Evolutionary conservation across 352 stramenopile genomes (phyloP).

Genomic region (Phytophthora sp.): DNA sequence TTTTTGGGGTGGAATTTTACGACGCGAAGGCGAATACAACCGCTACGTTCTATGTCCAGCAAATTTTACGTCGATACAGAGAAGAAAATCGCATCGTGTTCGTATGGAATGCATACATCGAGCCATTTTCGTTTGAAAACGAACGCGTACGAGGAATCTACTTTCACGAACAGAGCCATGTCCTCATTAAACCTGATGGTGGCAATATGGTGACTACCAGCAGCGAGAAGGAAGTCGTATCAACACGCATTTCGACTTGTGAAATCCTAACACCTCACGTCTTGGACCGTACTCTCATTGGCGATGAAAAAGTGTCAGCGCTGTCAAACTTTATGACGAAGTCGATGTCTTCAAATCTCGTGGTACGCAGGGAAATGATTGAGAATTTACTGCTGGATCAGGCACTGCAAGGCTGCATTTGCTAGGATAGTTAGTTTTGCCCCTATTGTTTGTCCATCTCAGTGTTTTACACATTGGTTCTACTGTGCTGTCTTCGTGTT

Average conservation of each 20-base stretch:
- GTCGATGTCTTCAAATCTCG: conserved; percentile 34
- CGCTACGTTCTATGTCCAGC: conserved; percentile 46
- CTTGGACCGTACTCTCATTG: conserved; percentile 16
- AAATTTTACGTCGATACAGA: conserved; percentile 51
- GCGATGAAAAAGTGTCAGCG: conserved; percentile 25
- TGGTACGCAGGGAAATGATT: conserved; percentile 37
- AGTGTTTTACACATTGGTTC: neutral
- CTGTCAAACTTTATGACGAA: conserved; percentile 50
- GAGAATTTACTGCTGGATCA: conserved; percentile 45
- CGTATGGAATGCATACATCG: conserved; percentile 57
- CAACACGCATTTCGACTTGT: conserved; percentile 52
- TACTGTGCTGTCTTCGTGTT: too few relatives aligned
- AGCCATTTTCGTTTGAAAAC: conserved; percentile 54
- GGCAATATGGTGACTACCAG: neutral
- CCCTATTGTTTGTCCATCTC: too few relatives aligned
- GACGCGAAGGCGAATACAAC: conserved; percentile 39
- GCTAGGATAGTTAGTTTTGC: neutral
- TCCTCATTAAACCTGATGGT: conserved; percentile 44
- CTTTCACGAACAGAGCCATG: conserved; percentile 58
- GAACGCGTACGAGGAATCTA: conserved; percentile 42
- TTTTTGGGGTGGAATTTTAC: conserved; percentile 52
- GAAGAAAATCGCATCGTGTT: conserved; percentile 53
- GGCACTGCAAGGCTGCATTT: neutral
- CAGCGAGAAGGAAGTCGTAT: conserved; percentile 8
- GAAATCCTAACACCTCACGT: conserved; percentile 50